Evolutionary conservation across 1,139 yeast species (phyloP).

Genomic region (Saccharomyces hybrid): DNA sequence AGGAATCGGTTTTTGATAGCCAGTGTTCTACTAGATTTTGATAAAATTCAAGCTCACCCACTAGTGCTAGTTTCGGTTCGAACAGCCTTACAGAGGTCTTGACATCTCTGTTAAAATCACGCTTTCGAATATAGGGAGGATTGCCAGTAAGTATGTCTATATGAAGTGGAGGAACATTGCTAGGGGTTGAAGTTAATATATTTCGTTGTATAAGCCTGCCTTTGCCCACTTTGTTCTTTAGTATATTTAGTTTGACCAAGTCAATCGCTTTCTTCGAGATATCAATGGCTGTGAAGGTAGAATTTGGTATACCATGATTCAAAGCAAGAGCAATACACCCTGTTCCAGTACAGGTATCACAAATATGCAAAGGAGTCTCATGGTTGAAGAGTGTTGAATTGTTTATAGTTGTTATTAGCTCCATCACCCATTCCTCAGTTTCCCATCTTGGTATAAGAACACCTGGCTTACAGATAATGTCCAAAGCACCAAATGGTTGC

Average conservation of each 20-base stretch:
- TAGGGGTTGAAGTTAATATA: background rate
- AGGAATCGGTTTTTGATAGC: constrained; percentile 24
- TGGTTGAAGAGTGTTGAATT: background rate
- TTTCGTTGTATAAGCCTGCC: background rate
- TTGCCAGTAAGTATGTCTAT: constrained; percentile 63
- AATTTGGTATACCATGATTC: constrained; percentile 7
- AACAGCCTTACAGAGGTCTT: constrained; percentile 57
- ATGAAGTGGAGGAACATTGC: background rate
- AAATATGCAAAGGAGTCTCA: constrained; percentile 26
- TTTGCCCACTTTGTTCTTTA: constrained; percentile 2
- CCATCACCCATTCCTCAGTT: constrained; percentile 81
- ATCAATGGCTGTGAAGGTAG: constrained; percentile 49
- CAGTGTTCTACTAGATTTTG: constrained; percentile 42
- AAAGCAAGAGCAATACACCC: constrained; percentile 73
- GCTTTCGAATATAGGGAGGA: constrained; percentile 76
- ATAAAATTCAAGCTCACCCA: constrained; percentile 73
- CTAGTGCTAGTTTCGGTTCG: constrained; percentile 73
- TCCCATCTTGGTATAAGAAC: constrained; percentile 93
- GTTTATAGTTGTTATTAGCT: constrained; percentile 34
- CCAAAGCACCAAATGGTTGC: constrained; percentile 78
- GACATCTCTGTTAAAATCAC: constrained; percentile 37
- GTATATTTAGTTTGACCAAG: constrained; percentile 43
- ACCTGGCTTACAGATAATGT: constrained; percentile 49
- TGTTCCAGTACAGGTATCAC: constrained; percentile 85
- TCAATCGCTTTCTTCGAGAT: constrained; percentile 46